Percentiles rank a stretch among this genome's conserved stretches.
Conservation (phyloP, 371 early-diverging fungal species). For the Lichtheimia ramosa region DNA sequence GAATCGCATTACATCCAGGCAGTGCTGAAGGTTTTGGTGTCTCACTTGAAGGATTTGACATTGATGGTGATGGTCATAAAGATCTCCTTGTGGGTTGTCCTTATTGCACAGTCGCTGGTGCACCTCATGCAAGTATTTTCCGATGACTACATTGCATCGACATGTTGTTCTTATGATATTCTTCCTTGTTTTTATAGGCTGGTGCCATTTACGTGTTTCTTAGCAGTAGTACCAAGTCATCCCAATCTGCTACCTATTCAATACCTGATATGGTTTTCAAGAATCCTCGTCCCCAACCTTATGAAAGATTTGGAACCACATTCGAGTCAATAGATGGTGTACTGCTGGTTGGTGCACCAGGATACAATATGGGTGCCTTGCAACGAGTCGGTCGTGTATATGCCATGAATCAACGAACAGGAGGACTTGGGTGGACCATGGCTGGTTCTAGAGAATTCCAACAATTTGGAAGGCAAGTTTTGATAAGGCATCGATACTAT, state of each 20-base stretch:
- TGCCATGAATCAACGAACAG: slow-evolving; percentile 19
- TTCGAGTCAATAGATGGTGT: slow-evolving; percentile 8
- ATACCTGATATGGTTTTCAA: slow-evolving; percentile 15
- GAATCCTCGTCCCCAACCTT: slow-evolving; percentile 20
- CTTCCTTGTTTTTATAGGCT: slow-evolving; percentile 29
- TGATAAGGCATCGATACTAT: no score
- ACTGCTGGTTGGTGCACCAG: slow-evolving; percentile 40
- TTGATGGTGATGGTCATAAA: slow-evolving; percentile 63
- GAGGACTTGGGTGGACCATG: slow-evolving; percentile 28
- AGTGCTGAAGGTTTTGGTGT: slow-evolving; percentile 55
- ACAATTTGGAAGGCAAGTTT: slow-evolving; percentile 45
- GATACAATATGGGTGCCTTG: slow-evolving; percentile 10
- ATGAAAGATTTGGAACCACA: slow-evolving; percentile 42
- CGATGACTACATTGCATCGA: not conserved
- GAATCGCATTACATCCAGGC: slow-evolving; percentile 25
- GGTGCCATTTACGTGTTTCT: slow-evolving; percentile 27
- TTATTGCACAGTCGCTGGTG: slow-evolving; percentile 27
- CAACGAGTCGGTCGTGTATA: slow-evolving; percentile 44
- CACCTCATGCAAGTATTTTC: slow-evolving; percentile 31
- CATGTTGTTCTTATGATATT: not conserved
- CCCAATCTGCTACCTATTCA: slow-evolving; percentile 6
- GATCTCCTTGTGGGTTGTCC: slow-evolving; percentile 80
- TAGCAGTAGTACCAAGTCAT: slow-evolving; percentile 10
- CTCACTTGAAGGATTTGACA: slow-evolving; percentile 57
- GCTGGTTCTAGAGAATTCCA: slow-evolving; percentile 37